Evolutionary conservation across 2,329 filamentous ascomycete species (phyloP).

Genomic region (Ceratocystis albifundus): DNA sequence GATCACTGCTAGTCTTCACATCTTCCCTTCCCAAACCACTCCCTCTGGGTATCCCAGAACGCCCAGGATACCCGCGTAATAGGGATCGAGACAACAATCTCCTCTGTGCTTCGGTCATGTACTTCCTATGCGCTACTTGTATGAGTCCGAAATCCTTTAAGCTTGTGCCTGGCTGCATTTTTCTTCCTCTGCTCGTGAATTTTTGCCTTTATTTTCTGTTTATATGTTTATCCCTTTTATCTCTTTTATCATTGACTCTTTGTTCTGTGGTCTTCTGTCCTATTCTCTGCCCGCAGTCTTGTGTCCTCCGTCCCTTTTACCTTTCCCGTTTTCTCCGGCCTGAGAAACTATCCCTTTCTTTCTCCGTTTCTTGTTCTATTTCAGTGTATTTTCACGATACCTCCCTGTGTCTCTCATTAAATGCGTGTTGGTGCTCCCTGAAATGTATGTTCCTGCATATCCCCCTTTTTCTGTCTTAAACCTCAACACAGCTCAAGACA

Average conservation of each 20-base stretch:
- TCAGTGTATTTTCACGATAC: not conserved
- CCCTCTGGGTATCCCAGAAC: no score
- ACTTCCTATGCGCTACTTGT: not conserved
- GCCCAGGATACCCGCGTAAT: not conserved
- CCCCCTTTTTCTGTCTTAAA: constrained; percentile 1
- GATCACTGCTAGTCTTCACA: not conserved
- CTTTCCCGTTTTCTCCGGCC: not conserved
- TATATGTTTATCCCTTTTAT: not conserved
- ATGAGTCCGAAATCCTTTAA: not conserved
- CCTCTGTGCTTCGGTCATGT: not conserved
- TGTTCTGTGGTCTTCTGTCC: not conserved
- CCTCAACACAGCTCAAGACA: not conserved
- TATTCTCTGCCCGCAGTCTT: not conserved
- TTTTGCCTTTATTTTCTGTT: not conserved
- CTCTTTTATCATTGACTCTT: not conserved
- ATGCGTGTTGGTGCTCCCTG: constrained; percentile 1
- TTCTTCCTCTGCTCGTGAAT: not conserved
- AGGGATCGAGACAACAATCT: not conserved
- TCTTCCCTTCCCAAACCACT: no score
- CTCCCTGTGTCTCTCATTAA: not conserved
- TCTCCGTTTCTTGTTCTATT: not conserved
- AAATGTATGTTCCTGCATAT: constrained; percentile 11
- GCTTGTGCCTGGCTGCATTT: not conserved
- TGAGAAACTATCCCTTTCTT: not conserved
- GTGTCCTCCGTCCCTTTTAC: not conserved